Conservation (phyloP, 208 protist species). For the Leishmania tropica region DNA sequence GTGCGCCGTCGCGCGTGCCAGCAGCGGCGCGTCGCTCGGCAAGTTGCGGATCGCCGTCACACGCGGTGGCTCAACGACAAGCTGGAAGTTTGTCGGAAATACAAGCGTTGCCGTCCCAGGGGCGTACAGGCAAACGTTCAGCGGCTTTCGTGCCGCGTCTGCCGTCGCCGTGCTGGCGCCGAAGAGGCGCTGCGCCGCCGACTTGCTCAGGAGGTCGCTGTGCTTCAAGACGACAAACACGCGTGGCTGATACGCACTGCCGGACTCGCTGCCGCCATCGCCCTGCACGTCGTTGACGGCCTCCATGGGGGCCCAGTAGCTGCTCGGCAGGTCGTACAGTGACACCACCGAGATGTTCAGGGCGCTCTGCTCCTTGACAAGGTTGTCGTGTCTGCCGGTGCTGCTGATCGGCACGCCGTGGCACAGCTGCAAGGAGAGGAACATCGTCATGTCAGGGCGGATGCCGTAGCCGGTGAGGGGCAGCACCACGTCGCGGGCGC, state of each 20-base stretch:
- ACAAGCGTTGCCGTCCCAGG: conserved; percentile 52
- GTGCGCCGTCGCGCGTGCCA: conserved; percentile 21
- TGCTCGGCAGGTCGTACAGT: conserved; percentile 63
- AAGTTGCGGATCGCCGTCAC: conserved; percentile 51
- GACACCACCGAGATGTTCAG: conserved; percentile 63
- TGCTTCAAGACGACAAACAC: conserved; percentile 49
- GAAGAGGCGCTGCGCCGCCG: conserved; percentile 46
- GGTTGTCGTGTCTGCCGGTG: neutral
- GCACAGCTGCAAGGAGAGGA: conserved; percentile 51
- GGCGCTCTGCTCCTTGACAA: conserved; percentile 40
- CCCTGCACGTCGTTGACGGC: neutral
- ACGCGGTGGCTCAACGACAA: conserved; percentile 55
- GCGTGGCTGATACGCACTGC: conserved; percentile 15
- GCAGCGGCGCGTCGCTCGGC: conserved; percentile 22
- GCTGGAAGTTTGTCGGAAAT: conserved; percentile 50
- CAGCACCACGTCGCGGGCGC: conserved; percentile 48
- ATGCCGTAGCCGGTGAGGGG: conserved; percentile 72
- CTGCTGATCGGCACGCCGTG: conserved; percentile 10
- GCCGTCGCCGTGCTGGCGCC: conserved; percentile 18
- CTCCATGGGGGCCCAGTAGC: conserved; percentile 35
- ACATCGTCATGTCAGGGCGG: conserved; percentile 56
- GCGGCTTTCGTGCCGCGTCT: conserved; percentile 22
- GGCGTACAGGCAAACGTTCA: conserved; percentile 69
- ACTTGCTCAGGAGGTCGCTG: conserved; percentile 30
- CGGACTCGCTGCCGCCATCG: neutral